Base-by-base conservation (phyloP, 2,329 filamentous ascomycete species). In the Fusarium sp. region DNA sequence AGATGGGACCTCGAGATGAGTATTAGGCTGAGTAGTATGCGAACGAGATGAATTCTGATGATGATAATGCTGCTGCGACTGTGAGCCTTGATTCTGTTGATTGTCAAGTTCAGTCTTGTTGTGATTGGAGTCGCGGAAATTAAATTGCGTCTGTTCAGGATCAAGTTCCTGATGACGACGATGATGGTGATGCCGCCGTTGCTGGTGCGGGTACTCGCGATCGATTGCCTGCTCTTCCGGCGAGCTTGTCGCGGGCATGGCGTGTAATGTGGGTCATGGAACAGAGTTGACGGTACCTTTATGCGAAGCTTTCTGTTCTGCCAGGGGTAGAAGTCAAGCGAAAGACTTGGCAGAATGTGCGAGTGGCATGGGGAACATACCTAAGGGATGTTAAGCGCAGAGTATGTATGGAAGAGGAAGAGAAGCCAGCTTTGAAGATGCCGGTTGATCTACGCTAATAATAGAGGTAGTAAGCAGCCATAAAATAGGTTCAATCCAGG, bases 211-310 rank as follows among this genome's bases (percentile, higher is more conserved):
- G 52, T 70, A 67, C 61, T 70, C 57, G 61, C 62, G 72, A 71
- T 71, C 51, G 49, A 56, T 63, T 55, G 66, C 66, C 68, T 71
- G 71, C 53, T 74, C 64, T 52, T 54, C 69, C 61, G 63, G 58
- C 64, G 73, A 68, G 71, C 69, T 67, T 64, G 64, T 71, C 67
- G 62, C 71, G 60, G 65, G 60, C 73, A 75, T 75, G 47, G 65
- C 62, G 71, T 65, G 48, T 73, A 61, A 42, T 58, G 73, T 74
- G 73, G 73, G 73, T 75, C 73, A 75, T 75, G 65, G 52, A 74
- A 73, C 45, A 57, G 53, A 59, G 32, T 53, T 55, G 37, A 67
- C 46, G 52, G 58, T 69, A 66, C 65, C 61, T 66, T 66, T 66
- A 63, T 60, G 42, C 42, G 56, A 61, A 61, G 49, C 62, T 57